phyloP scores from a whole-genome alignment of 768 basidiomycete genomes.

The Cyclocybe cylindracea region DNA sequence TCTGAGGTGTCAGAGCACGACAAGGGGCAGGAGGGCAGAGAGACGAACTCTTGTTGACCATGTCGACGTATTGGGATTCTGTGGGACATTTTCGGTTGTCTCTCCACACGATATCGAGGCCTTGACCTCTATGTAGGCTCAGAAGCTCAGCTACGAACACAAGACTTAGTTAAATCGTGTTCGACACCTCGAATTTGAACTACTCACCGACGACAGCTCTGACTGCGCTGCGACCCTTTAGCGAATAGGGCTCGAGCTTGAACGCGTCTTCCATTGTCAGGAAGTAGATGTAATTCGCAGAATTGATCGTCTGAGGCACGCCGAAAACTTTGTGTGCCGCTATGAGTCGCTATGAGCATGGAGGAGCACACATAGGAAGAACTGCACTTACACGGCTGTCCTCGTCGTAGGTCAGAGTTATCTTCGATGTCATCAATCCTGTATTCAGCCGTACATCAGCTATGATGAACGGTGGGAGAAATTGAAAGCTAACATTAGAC shows the following conservation, averaged over 20 bases:
- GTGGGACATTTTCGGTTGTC: constrained; percentile 88
- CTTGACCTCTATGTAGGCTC: constrained; percentile 86
- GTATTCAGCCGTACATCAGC: constrained; percentile 83
- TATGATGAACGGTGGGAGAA: constrained; percentile 70
- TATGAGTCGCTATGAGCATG: not conserved
- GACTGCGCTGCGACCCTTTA: not conserved
- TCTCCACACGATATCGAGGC: constrained; percentile 87
- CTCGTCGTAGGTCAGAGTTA: constrained; percentile 76
- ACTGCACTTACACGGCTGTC: constrained; percentile 60
- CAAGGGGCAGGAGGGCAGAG: not conserved
- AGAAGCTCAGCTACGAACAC: constrained; percentile 51
- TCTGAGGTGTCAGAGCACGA: not conserved
- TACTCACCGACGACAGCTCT: too few relatives aligned
- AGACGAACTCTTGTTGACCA: constrained; percentile 86
- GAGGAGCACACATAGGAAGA: not conserved
- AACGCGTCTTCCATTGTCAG: constrained; percentile 49
- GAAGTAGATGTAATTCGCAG: constrained; percentile 93
- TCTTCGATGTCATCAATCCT: constrained; percentile 93
- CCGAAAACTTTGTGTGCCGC: constrained; percentile 88
- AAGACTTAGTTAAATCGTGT: too few relatives aligned
- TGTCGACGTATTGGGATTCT: constrained; percentile 86
- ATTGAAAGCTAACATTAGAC: too few relatives aligned
- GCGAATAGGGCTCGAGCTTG: not conserved
- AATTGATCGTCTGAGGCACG: constrained; percentile 90
- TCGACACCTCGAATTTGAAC: too few relatives aligned